Base-by-base conservation (phyloP, 306 rosid genomes). In the Quercus dentata region DNA sequence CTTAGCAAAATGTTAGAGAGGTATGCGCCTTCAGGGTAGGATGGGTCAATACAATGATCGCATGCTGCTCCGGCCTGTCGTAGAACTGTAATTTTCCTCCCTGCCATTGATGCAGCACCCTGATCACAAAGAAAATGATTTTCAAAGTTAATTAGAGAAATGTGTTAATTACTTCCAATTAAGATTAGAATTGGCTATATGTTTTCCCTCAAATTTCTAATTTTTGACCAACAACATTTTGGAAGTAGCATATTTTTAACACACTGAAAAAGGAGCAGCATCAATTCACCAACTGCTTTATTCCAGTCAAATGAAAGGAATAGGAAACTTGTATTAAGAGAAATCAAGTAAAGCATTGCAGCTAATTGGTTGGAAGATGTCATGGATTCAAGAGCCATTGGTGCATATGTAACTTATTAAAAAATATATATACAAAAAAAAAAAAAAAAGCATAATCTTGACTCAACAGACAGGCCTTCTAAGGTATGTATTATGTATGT, bases 1-100 rank as follows among this genome's bases (percentile, higher is more conserved):
- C 95, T 84, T 5, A 92, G 84, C 4, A 95, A 88, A 69, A 90
- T 55, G 74, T 89, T 95, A 28, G 98, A 86, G 31, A 92, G 92
- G 80, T 92, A 92, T 67, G 88, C 83, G 55, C 99, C 99, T 89
- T 95, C 97, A 1, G 92, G 96, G 74, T 94, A 92, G 59, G 97
- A 81, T 67, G 99, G 95, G 61, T 94, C 97, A 25, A 89, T 74
- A 41, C 92, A 94, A 85, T 92, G 98, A 81, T 95, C 97, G 65
- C 92, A 84, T 30, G 95, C 97, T 3, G 97, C 92, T 75, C 95
- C 92, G 6, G 92, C 90, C 41, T 91, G 88, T 79, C 95, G 81
- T 54, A 91, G 77, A 65, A 94, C 78, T 0, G 95, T 92, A 62
- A 91, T 80, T 78, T 82, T 91, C 86, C 93, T 92, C 56, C 91